A percentile compares a stretch with the other conserved stretches of the same genome.
These are phyloP conservation scores for Ustulina deusta DNA, from an alignment of 2,329 filamentous ascomycete genomes.

Conservation along the genomic window DNA sequence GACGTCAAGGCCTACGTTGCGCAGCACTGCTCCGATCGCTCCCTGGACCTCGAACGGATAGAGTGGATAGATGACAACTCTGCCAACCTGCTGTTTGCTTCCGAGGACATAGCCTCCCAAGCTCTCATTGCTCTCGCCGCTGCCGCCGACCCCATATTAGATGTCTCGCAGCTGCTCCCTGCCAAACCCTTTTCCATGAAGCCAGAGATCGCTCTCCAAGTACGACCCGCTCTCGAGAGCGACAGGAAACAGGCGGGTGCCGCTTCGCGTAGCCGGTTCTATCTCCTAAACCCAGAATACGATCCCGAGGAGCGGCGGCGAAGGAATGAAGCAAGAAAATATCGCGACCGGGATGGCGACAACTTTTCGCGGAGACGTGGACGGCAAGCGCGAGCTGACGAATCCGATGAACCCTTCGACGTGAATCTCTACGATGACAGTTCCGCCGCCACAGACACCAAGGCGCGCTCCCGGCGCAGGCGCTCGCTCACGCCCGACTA, in stretches of 20 bases:
- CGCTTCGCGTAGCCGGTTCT: conserved; percentile 86
- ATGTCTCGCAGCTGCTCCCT: conserved; percentile 68
- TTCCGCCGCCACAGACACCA: conserved; percentile 50
- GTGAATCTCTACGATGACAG: conserved; percentile 87
- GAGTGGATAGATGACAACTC: conserved; percentile 98
- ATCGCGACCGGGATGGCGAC: conserved; percentile 68
- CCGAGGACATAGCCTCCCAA: conserved; percentile 63
- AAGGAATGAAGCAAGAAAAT: conserved; percentile 67
- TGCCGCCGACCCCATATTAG: conserved; percentile 63
- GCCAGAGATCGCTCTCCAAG: conserved; percentile 75
- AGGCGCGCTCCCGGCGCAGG: conserved; percentile 44
- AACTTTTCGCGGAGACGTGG: conserved; percentile 49
- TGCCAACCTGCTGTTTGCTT: conserved; percentile 84
- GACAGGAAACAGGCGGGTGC: conserved; percentile 87
- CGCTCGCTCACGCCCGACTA: conserved; percentile 54
- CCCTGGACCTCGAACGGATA: conserved; percentile 66
- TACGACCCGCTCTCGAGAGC: conserved; percentile 78
- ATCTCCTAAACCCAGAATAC: conserved; percentile 89
- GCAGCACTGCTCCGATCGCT: conserved; percentile 70
- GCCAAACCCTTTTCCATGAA: conserved; percentile 77
- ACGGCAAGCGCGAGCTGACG: conserved; percentile 57
- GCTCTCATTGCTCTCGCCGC: conserved; percentile 67
- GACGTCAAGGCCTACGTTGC: conserved; percentile 82
- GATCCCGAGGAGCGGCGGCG: conserved; percentile 81
- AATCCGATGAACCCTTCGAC: conserved; percentile 71